phyloP scores from a whole-genome alignment of 805 yeast genomes.

The Candida chauliodis region DNA sequence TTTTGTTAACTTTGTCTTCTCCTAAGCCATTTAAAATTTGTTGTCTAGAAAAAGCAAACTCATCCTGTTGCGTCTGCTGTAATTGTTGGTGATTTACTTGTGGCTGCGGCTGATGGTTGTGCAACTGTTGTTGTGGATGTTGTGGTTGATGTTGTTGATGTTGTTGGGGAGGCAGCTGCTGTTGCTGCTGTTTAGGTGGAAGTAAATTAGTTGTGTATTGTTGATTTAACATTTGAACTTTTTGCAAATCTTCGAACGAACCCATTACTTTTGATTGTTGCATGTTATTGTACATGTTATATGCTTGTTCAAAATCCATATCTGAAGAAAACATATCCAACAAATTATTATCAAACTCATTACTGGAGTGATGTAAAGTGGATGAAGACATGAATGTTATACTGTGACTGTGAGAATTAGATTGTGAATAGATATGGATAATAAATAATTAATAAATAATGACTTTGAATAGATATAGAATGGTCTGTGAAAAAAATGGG shows the following conservation, averaged over 20 bases:
- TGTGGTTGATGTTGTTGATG: neutral
- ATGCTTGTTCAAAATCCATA: constrained; percentile 47
- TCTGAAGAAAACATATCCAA: constrained; percentile 33
- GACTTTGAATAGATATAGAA: neutral
- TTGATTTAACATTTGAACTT: constrained; percentile 30
- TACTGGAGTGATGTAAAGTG: neutral
- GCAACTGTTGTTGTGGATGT: neutral
- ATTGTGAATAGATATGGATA: too few relatives aligned
- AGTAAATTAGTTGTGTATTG: constrained; percentile 8
- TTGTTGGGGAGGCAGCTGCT: neutral
- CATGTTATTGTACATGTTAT: constrained; percentile 33
- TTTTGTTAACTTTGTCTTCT: neutral
- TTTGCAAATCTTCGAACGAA: constrained; percentile 36
- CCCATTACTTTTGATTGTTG: constrained; percentile 35
- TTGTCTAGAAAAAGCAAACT: constrained; percentile 7
- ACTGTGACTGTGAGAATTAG: neutral
- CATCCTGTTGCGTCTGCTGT: neutral
- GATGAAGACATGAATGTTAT: neutral
- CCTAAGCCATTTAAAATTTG: constrained; percentile 7
- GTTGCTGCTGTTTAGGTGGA: constrained; percentile 2
- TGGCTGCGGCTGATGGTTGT: neutral
- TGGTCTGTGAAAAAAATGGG: neutral
- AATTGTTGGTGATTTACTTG: neutral
- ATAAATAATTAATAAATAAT: too few relatives aligned
- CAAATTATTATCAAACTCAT: constrained; percentile 4